Conservation (phyloP, 257 asterid species). For the Petunia axillaris region DNA sequence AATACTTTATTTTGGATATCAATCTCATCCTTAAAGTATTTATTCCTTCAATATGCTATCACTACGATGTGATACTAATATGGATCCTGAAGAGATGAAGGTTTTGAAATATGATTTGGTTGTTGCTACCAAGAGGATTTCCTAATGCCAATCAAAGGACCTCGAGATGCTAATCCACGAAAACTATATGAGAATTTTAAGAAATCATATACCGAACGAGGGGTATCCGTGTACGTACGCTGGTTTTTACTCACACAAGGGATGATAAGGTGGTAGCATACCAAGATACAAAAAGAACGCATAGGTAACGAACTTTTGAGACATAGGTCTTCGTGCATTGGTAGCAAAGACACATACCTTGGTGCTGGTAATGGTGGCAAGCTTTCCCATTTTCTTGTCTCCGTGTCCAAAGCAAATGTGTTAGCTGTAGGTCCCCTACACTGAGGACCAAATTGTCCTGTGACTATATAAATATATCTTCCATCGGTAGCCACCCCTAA, state of each 20-base stretch:
- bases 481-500: slow-evolving; percentile 79
- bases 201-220: too few relatives aligned
- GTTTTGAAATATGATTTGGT: slow-evolving; percentile 9
- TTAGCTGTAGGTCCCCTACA: slow-evolving; percentile 58
- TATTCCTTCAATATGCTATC: background rate
- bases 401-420: slow-evolving; percentile 60
- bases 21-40: background rate
- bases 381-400: slow-evolving; percentile 56
- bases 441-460: slow-evolving; percentile 79
- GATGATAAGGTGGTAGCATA: too few relatives aligned
- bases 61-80: slow-evolving; percentile 1
- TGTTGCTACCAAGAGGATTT: slow-evolving; percentile 22
- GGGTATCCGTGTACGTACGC: too few relatives aligned
- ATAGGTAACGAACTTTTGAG: too few relatives aligned
- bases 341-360: slow-evolving; percentile 43
- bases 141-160: slow-evolving; percentile 14
- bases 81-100: background rate
- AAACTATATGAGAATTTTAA: too few relatives aligned
- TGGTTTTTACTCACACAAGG: too few relatives aligned
- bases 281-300: background rate
- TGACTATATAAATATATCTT: slow-evolving; percentile 60
- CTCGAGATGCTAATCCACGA: slow-evolving; percentile 24
- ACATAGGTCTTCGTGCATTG: background rate
- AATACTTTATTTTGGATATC: background rate
- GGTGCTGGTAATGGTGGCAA: slow-evolving; percentile 74